A percentile compares a stretch with the other conserved stretches of the same genome.
Conservation (phyloP, 2,329 filamentous ascomycete species). For the Exophiala mesophila region DNA sequence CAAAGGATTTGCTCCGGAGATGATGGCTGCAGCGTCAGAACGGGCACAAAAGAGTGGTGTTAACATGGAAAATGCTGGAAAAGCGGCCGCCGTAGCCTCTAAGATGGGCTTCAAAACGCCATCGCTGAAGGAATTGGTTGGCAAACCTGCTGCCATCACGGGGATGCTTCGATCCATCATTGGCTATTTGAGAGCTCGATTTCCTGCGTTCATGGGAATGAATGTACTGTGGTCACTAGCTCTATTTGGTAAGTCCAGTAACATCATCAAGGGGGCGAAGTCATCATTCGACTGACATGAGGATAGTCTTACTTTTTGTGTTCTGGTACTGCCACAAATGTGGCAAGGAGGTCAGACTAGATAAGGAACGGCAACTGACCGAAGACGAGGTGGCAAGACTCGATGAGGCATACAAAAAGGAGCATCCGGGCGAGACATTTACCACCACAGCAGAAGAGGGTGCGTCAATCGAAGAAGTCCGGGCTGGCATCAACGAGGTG, state of each 20-base stretch:
- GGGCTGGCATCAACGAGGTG: conserved; percentile 37
- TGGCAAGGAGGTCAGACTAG: conserved; percentile 76
- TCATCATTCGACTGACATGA: no score
- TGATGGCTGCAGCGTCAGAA: conserved; percentile 73
- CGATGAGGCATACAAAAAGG: conserved; percentile 33
- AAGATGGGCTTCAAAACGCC: conserved; percentile 64
- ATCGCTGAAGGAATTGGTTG: conserved; percentile 72
- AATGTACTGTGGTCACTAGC: conserved; percentile 89
- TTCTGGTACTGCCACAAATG: conserved; percentile 99
- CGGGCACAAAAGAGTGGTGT: conserved; percentile 57
- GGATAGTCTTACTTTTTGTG: conserved; percentile 84
- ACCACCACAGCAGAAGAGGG: conserved; percentile 40
- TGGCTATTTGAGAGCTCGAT: conserved; percentile 77
- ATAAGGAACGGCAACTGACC: conserved; percentile 51
- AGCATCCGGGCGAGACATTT: conserved; percentile 30
- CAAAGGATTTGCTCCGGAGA: conserved; percentile 68
- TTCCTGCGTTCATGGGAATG: conserved; percentile 85
- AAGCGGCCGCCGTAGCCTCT: conserved; percentile 55
- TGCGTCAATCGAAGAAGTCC: conserved; percentile 37
- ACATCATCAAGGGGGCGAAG: no score
- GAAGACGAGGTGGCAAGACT: conserved; percentile 41
- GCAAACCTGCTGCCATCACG: conserved; percentile 80
- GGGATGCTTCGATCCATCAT: conserved; percentile 86
- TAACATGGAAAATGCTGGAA: conserved; percentile 48
- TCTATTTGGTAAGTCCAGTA: conserved; percentile 74